phyloP scores from a whole-genome alignment of 768 basidiomycete genomes.

The Mycena rosella region DNA sequence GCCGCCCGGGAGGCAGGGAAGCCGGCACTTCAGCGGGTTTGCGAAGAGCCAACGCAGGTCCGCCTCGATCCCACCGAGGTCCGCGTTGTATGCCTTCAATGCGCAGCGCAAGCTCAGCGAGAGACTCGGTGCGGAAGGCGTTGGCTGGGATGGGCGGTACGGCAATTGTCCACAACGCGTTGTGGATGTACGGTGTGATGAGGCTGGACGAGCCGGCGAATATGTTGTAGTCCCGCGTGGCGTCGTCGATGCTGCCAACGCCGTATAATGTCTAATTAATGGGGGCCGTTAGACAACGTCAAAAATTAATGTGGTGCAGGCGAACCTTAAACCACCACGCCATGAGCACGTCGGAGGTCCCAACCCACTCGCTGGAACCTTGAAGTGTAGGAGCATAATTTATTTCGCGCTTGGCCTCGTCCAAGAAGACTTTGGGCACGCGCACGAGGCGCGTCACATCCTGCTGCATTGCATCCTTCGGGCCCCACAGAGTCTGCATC shows the following conservation, averaged over 20 bases:
- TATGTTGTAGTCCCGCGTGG: not conserved
- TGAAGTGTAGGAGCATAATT: constrained; percentile 13
- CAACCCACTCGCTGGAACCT: constrained; percentile 22
- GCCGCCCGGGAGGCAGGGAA: too few species aligned
- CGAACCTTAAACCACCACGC: constrained; percentile 31
- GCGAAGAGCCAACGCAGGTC: too few species aligned
- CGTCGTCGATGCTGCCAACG: not conserved
- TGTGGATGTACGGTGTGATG: constrained; percentile 17
- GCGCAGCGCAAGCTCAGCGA: too few species aligned
- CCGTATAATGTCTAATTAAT: constrained; percentile 1
- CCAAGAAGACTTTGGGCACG: constrained; percentile 24
- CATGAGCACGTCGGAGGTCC: constrained; percentile 15
- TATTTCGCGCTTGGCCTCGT: not conserved
- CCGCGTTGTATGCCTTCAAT: too few species aligned
- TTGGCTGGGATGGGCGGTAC: too few species aligned
- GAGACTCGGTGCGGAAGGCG: too few species aligned
- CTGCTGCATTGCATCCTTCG: not conserved
- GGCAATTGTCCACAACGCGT: too few species aligned
- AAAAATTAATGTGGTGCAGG: not conserved
- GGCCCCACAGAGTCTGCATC: not conserved
- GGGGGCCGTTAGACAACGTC: too few species aligned
- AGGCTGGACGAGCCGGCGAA: not conserved
- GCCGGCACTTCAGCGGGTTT: too few species aligned
- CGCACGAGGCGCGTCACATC: too few species aligned
- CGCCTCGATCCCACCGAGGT: too few species aligned